Base-by-base conservation (phyloP, 2,329 filamentous ascomycete species). In the Xylaria sp. region DNA sequence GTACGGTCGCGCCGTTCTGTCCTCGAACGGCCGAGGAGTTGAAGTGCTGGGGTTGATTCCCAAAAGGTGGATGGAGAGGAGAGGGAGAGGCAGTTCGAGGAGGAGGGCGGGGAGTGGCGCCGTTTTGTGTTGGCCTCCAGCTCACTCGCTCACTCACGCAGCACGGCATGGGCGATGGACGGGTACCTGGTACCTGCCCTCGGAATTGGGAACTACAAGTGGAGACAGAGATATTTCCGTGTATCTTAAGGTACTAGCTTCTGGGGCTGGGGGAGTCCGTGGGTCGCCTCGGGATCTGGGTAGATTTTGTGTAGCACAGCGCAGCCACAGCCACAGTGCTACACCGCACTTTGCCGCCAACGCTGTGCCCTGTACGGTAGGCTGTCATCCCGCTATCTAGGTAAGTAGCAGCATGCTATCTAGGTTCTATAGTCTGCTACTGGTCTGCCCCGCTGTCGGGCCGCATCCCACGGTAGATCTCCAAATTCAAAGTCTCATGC, bases 1-100 rank as follows among this genome's bases (percentile, higher is more conserved):
- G 66, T 69, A 56, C 60, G 64, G 58, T 55, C 27, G 54, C 68
- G 69, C 71, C 72, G 72, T 68, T 60, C 63, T 57, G 63, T 58
- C 38, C 60, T 58, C 58, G 68, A 72, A 73, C 71, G 68, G 68
- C 71, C 61, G 47, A 66, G 54, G 43, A 40, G n/a, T 27, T 40
- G 44, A 19, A 11, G 17, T 58, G 21, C 60, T 54, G 58, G n/a
- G 61, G 63, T 53, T 52, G 53, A 13, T 63, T 65, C 64, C 66
- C 62, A 58, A 56, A 56, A 29, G 29, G 59, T 65, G 58, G 60
- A 60, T 58, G 60, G 46, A 29, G 40, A 47, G 46, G 53, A 55
- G 59, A 59, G 55, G 31, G 27, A 52, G 55, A 40, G 46, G 54
- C n/a, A n/a, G n/a, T n/a, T n/a, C n/a, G 44, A 44, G 19, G 19